Percentiles rank a stretch among this genome's conserved stretches.
Evolutionary conservation across 768 basidiomycete genomes (phyloP).

Genomic region (Phaffia tasmanica): DNA sequence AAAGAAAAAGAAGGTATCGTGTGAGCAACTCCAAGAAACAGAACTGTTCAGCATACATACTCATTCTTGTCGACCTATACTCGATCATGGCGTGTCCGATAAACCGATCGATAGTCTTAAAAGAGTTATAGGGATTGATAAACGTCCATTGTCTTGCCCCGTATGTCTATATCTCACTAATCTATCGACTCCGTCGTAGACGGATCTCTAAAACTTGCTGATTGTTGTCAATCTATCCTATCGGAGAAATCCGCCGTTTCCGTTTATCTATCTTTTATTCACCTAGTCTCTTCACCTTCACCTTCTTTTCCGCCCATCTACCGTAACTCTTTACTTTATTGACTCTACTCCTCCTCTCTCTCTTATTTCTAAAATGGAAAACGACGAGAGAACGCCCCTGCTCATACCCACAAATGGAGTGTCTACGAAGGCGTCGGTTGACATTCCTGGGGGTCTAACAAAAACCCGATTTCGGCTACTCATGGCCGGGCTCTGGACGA

Average conservation of each 20-base stretch:
- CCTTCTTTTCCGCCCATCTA: background rate
- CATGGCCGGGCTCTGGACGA: conserved; percentile 22
- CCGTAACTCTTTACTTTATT: background rate
- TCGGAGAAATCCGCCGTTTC: no score
- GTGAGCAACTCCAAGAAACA: conserved; percentile 4
- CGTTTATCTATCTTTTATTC: no score
- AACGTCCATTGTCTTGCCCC: no score
- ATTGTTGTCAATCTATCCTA: no score
- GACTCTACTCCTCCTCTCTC: background rate
- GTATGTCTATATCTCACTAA: no score
- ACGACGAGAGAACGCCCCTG: background rate
- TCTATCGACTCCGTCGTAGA: no score
- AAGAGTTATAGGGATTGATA: no score
- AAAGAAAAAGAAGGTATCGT: conserved; percentile 11
- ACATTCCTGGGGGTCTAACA: background rate
- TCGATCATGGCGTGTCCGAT: background rate
- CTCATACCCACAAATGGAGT: background rate
- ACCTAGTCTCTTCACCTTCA: background rate
- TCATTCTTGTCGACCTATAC: background rate
- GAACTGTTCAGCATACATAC: background rate
- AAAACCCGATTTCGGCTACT: background rate
- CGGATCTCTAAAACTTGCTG: no score
- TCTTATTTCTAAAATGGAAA: background rate
- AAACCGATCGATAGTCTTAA: background rate
- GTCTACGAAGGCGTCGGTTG: background rate